Evolutionary conservation across 2,329 filamentous ascomycete species (phyloP), one percentile per base, ranked within the genome.

Genomic region (Pseudofabraea citricarpa): DNA sequence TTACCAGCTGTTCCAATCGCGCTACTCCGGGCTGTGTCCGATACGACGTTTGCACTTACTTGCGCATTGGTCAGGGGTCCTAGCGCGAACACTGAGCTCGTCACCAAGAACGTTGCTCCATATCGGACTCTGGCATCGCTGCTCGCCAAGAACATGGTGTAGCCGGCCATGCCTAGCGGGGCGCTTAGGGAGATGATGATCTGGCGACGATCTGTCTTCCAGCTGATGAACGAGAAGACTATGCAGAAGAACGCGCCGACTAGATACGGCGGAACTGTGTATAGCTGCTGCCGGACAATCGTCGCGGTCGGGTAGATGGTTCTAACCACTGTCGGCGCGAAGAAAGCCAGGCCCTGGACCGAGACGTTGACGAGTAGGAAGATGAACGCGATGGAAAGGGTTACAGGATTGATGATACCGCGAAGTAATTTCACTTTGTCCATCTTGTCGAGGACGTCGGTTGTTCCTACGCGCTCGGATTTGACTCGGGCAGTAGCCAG

Each of bases 261-360:
- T 54, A 83, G 74, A 58, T 76, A 74, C 50, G 81, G 74, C 6
- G 74, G 70, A 3, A 56, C 48, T 12, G 46, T 48, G 21, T 58
- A 48, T 66, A 79, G 54, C 68, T 77, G 42, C 56, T 86, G 79
- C 2, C 72, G 73, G 12, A 87, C 67, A 2, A 79, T 72, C 12
- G 67, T 69, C 43, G 67, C 66, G 2, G 71, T 56, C 0, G 79
- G 78, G 54, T 87, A 87, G 52, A 88, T 86, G 6, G 76, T 84
- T 33, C 65, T 64, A 32, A 88, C 80, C 48, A 89, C 87, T 0
- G 83, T 87, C 0, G 84, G 84, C 0, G 74, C 66, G 61, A 87
- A 87, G 68, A 86, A 85, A 1, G 79, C 79, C 4, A 87, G 67
- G 3, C 83, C 82, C 56, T 86, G 81, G 3, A 87, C 82, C 0